phyloP scores from a whole-genome alignment of 139 green algal species.

The Chlorella sp. region DNA sequence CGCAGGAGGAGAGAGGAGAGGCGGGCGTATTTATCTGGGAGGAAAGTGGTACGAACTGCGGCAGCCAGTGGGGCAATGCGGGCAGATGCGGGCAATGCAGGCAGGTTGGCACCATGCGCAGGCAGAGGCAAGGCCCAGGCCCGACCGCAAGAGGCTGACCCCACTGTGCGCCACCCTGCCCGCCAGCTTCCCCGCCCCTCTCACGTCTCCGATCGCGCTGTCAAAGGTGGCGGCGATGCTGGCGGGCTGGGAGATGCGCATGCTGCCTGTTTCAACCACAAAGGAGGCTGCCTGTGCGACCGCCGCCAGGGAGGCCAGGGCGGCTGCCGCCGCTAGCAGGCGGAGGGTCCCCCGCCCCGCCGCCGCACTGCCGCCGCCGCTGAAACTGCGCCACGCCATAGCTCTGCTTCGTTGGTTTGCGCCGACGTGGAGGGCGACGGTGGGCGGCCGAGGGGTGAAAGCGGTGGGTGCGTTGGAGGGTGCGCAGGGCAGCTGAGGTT shows the following conservation, averaged over 20 bases:
- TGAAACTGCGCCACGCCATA: background rate
- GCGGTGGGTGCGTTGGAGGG: background rate
- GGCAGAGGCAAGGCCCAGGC: no score
- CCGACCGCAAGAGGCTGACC: no score
- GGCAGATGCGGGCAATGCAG: background rate
- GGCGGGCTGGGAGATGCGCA: slow-evolving; percentile 55
- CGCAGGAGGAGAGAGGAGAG: no score
- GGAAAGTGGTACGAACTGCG: background rate
- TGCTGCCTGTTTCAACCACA: slow-evolving; percentile 61
- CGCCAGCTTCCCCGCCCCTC: background rate
- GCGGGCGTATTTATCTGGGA: no score
- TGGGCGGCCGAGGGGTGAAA: background rate
- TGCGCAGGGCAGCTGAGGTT: no score
- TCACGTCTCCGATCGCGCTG: slow-evolving; percentile 66
- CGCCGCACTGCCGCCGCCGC: background rate
- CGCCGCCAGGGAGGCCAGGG: background rate
- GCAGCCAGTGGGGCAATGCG: no score
- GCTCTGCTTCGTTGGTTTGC: no score
- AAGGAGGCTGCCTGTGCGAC: slow-evolving; percentile 26
- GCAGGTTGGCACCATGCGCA: background rate
- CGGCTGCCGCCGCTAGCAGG: background rate
- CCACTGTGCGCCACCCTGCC: no score
- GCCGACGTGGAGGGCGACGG: background rate
- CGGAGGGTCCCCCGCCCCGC: background rate
- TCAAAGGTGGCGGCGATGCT: slow-evolving; percentile 54